Evolutionary conservation across 495 filamentous ascomycete genomes (phyloP).

Genomic region (Hypoxylon crocopeplum): DNA sequence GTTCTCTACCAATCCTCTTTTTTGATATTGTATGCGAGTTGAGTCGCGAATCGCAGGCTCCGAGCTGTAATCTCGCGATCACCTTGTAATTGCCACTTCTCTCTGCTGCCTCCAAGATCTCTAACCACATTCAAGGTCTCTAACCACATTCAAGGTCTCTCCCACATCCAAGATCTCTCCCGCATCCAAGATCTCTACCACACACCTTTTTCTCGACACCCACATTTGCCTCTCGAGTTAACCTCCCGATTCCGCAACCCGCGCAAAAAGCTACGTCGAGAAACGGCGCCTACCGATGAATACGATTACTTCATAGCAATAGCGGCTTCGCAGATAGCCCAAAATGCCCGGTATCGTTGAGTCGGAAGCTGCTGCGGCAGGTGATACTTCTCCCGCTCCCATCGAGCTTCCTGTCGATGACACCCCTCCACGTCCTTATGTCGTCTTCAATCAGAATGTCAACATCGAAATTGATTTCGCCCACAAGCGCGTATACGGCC

Average conservation of each 20-base stretch:
- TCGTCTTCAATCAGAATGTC: conserved; percentile 81
- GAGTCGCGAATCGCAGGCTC: not conserved
- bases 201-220: too few relatives aligned
- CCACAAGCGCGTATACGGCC: conserved; percentile 75
- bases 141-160: too few relatives aligned
- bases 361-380: conserved; percentile 28
- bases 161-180: too few relatives aligned
- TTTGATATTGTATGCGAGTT: not conserved
- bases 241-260: not conserved
- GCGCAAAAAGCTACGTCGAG: not conserved
- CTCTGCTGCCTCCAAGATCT: too few relatives aligned
- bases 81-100: not conserved
- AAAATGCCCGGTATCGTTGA: conserved; percentile 40
- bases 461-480: conserved; percentile 87
- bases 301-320: conserved; percentile 17
- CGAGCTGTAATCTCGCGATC: not conserved
- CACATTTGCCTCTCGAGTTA: too few relatives aligned
- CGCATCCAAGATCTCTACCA: too few relatives aligned
- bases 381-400: conserved; percentile 33
- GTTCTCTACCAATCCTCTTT: too few relatives aligned
- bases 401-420: conserved; percentile 43
- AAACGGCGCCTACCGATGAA: conserved; percentile 24
- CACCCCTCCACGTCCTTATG: conserved; percentile 51
- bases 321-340: conserved; percentile 33
- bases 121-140: too few relatives aligned